Evolutionary conservation across 1,284 basidiomycete species (phyloP).

Genomic region (Polyporus tsugae): DNA sequence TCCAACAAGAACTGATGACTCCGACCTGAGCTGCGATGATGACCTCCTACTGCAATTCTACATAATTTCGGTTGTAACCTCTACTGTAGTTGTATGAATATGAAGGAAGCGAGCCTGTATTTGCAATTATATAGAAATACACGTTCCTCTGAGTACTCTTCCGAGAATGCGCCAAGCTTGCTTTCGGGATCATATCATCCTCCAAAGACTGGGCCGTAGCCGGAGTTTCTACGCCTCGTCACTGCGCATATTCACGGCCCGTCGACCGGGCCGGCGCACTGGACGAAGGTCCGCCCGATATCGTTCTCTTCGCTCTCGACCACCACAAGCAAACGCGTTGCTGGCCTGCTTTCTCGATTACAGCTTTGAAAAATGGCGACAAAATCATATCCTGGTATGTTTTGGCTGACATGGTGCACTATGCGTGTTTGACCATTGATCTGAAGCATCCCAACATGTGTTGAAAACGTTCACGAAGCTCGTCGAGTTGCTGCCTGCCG

Average conservation of each 20-base stretch:
- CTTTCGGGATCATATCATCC: too few species aligned
- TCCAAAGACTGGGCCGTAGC: too few species aligned
- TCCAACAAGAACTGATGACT: background rate
- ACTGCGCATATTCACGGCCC: background rate
- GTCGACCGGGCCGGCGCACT: background rate
- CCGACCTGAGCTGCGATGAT: too few species aligned
- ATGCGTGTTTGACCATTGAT: background rate
- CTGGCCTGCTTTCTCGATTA: background rate
- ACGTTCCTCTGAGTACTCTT: too few species aligned
- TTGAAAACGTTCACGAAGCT: conserved; percentile 60
- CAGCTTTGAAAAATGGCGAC: background rate
- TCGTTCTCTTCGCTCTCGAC: background rate
- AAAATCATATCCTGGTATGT: background rate
- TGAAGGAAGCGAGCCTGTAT: too few species aligned
- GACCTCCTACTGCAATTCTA: too few species aligned
- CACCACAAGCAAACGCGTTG: background rate
- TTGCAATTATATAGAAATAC: too few species aligned
- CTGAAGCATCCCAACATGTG: conserved; percentile 55
- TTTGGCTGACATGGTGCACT: too few species aligned
- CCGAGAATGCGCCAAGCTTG: too few species aligned
- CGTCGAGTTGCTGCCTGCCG: conserved; percentile 52
- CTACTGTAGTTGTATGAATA: too few species aligned
- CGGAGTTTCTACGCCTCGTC: too few species aligned
- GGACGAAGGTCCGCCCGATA: background rate
- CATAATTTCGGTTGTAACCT: too few species aligned